Evolutionary conservation across 331 rosid species (phyloP), one percentile per base, ranked within the genome.

Genomic region (Malus hybrid): DNA sequence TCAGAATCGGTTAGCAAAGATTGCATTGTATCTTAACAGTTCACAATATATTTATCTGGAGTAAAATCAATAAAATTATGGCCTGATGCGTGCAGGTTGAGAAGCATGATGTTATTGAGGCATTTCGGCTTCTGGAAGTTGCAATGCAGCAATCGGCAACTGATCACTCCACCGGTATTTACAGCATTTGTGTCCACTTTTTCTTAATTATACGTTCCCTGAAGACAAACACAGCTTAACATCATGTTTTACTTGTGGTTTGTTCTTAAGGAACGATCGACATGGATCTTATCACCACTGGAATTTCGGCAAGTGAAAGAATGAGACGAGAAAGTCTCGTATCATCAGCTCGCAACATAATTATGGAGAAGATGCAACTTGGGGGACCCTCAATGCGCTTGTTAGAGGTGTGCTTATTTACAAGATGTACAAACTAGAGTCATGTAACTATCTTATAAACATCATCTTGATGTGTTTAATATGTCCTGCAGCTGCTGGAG

Each of bases 81-180:
- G 73, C 71, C 62, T 74, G 50, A 65, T 80, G 70, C 67, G 22
- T 80, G 81, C 90, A 94, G 99, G 99, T 94, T 2, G 93, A 88
- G 73, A 87, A 78, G 69, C 71, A 52, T 46, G 97, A 94, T 36
- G 99, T 94, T 29, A 73, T 78, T 46, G 99, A 94, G 82, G 96
- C 99, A 69, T 94, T 91, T 83, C 89, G 97, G 79, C 99, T 94
- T 77, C 81, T 94, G n/a, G 96, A 92, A 81, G 99, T 94, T 78
- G 99, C 97, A 61, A 94, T 94, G 97, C 97, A 91, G 82, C 99
- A 94, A 83, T 92, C 99, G 78, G 99, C 99, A 77, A 91, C 94
- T 14, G 99, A 94, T 82, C 91, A 86, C 79, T 62, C 90, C 65
- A 93, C 98, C 6, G 96, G 97, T 93, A 62, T 44, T 76, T 77